A percentile compares a stretch with the other conserved stretches of the same genome.
Evolutionary conservation across 2,329 filamentous ascomycete species (phyloP).

Genomic region (Uncinocarpus reesii): DNA sequence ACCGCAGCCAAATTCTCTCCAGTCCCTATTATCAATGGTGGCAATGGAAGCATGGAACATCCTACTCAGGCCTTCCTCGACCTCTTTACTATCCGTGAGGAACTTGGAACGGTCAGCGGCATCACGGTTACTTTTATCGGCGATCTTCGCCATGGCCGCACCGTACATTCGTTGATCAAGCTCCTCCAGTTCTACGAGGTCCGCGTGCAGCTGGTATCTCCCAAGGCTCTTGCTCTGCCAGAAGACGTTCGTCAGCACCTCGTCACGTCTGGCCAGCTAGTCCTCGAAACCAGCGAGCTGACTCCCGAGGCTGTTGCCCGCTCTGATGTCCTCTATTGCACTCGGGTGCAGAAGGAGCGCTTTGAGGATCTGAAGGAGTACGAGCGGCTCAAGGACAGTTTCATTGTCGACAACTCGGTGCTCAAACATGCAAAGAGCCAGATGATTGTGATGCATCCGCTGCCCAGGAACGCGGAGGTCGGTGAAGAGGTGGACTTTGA

Average conservation of each 20-base stretch:
- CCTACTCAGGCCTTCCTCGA: constrained; percentile 96
- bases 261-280: constrained; percentile 62
- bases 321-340: constrained; percentile 93
- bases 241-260: constrained; percentile 62
- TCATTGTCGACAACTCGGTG: constrained; percentile 81
- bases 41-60: constrained; percentile 91
- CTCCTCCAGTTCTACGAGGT: constrained; percentile 94
- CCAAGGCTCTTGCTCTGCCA: constrained; percentile 67
- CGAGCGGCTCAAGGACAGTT: constrained; percentile 76
- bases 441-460: constrained; percentile 91
- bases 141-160: constrained; percentile 83
- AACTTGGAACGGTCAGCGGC: constrained; percentile 88
- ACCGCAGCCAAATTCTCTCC: constrained; percentile 76
- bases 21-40: constrained; percentile 92
- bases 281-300: constrained; percentile 63
- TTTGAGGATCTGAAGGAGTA: constrained; percentile 75
- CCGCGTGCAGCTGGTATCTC: constrained; percentile 81
- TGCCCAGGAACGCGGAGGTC: constrained; percentile 88
- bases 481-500: constrained; percentile 96
- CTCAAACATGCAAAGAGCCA: constrained; percentile 83
- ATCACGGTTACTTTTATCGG: constrained; percentile 93
- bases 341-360: constrained; percentile 89
- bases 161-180: constrained; percentile 90
- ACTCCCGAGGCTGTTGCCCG: constrained; percentile 77
- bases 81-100: constrained; percentile 95